Evolutionary conservation across 805 yeast genomes (phyloP).

Genomic region (Priceomyces carsonii): DNA sequence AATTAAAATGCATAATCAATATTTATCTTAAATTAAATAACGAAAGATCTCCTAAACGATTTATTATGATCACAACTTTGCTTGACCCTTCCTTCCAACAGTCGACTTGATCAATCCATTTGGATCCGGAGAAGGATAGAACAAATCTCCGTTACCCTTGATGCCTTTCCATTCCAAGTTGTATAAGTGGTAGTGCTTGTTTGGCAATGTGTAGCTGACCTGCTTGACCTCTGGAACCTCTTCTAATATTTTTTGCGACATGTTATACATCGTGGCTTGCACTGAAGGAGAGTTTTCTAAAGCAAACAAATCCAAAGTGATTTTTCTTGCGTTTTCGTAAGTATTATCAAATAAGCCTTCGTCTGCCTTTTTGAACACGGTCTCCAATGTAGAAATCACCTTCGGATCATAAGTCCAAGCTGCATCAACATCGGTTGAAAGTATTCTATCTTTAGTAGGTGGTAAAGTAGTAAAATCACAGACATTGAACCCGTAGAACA

Average conservation of each 20-base stretch:
- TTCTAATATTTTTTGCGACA: slow-evolving; percentile 72
- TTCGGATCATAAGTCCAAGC: slow-evolving; percentile 64
- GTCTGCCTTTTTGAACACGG: slow-evolving; percentile 53
- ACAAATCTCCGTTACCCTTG: slow-evolving; percentile 76
- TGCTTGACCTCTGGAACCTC: slow-evolving; percentile 55
- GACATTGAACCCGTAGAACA: slow-evolving; percentile 82
- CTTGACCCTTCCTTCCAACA: slow-evolving; percentile 60
- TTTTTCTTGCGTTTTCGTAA: slow-evolving; percentile 60
- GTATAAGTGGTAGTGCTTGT: slow-evolving; percentile 85
- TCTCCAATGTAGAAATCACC: slow-evolving; percentile 50
- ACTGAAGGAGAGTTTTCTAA: slow-evolving; percentile 89
- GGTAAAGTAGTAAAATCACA: slow-evolving; percentile 88
- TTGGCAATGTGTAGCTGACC: slow-evolving; percentile 80
- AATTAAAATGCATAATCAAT: too few species aligned
- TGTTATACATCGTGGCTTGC: slow-evolving; percentile 95
- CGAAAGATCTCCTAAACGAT: background rate
- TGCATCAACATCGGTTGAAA: slow-evolving; percentile 83
- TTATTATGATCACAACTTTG: slow-evolving; percentile 46
- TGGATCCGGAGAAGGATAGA: slow-evolving; percentile 90
- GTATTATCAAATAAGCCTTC: slow-evolving; percentile 65
- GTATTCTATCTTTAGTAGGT: slow-evolving; percentile 81
- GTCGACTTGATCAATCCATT: slow-evolving; percentile 89
- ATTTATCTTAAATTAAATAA: background rate
- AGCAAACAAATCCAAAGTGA: slow-evolving; percentile 79
- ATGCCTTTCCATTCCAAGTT: slow-evolving; percentile 85